A percentile compares a stretch with the other conserved stretches of the same genome.
Conservation (phyloP, 176 grass and related monocot genomes). For the Musa schizocarpa region DNA sequence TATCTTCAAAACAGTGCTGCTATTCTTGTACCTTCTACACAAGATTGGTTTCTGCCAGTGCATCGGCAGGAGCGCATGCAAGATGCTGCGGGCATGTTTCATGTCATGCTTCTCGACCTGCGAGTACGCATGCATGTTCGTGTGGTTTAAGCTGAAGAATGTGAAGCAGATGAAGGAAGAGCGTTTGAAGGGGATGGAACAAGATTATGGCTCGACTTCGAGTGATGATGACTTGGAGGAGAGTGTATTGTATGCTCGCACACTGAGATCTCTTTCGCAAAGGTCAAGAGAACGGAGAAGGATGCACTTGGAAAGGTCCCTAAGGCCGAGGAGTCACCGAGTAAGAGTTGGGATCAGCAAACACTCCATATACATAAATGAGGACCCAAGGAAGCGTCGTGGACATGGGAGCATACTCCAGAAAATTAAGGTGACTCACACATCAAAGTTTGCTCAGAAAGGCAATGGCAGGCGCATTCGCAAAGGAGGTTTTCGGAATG, state of each 20-base stretch:
- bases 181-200: constrained; percentile 18
- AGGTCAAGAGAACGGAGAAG: constrained; percentile 22
- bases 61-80: constrained; percentile 22
- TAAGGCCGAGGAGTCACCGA: constrained; percentile 31
- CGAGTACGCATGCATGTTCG: constrained; percentile 16
- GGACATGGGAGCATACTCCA: constrained; percentile 12
- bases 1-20: constrained; percentile 24
- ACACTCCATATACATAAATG: constrained; percentile 18
- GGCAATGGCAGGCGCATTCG: constrained; percentile 24
- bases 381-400: constrained; percentile 6
- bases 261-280: constrained; percentile 22
- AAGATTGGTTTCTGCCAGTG: constrained; percentile 40
- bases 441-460: constrained; percentile 44
- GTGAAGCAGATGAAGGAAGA: constrained; percentile 4
- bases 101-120: constrained; percentile 29
- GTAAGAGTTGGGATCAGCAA: constrained; percentile 24
- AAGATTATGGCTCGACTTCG: constrained; percentile 22
- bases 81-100: constrained; percentile 28
- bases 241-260: not conserved
- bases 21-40: constrained; percentile 47
- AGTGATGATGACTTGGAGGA: constrained; percentile 15
- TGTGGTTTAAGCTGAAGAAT: constrained; percentile 33
- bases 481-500: constrained; percentile 2
- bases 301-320: constrained; percentile 35
- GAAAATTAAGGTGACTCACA: constrained; percentile 38